Percentiles rank a stretch among this genome's conserved stretches.
Evolutionary conservation across 2,329 filamentous ascomycete species (phyloP).

Genomic region (Coniosporium uncinatum): DNA sequence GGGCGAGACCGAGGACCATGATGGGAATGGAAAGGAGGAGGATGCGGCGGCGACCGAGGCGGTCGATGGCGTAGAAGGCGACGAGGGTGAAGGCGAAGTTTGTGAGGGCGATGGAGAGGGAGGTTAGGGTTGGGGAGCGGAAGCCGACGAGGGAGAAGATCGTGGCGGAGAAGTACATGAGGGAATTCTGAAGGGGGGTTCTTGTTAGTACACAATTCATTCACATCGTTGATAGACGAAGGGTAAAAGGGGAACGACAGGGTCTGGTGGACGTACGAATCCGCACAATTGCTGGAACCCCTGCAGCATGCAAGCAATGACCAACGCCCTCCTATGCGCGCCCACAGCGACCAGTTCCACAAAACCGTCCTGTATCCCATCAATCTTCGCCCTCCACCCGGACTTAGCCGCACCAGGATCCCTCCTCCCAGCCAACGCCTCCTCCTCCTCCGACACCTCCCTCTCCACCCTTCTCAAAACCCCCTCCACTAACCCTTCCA

Average conservation of each 20-base stretch:
- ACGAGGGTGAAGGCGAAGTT: constrained; percentile 40
- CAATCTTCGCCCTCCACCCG: constrained; percentile 26
- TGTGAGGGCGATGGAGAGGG: constrained; percentile 34
- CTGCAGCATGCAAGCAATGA: constrained; percentile 83
- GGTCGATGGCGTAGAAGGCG: constrained; percentile 37
- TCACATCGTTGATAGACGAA: constrained; percentile 1
- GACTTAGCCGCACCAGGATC: constrained; percentile 9
- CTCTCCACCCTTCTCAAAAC: constrained; percentile 65
- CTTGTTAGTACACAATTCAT: not conserved
- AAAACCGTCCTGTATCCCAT: constrained; percentile 48
- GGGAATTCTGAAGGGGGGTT: constrained; percentile 25
- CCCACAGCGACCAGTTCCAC: constrained; percentile 32
- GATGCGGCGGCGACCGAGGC: constrained; percentile 45
- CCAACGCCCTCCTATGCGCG: constrained; percentile 66
- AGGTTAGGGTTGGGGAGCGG: constrained; percentile 34
- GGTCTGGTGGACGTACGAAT: constrained; percentile 22
- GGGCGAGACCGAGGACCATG: constrained; percentile 69
- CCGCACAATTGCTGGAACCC: constrained; percentile 82
- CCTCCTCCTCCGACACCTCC: constrained; percentile 56
- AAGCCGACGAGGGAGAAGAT: constrained; percentile 41
- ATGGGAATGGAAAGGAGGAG: constrained; percentile 79
- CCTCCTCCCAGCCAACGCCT: not conserved
- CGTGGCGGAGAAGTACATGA: constrained; percentile 42
- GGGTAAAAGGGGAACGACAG: not conserved
- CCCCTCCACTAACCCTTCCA: constrained; percentile 43